phyloP scores from a whole-genome alignment of 352 stramenopile genomes.

The Phytopythium vexans region DNA sequence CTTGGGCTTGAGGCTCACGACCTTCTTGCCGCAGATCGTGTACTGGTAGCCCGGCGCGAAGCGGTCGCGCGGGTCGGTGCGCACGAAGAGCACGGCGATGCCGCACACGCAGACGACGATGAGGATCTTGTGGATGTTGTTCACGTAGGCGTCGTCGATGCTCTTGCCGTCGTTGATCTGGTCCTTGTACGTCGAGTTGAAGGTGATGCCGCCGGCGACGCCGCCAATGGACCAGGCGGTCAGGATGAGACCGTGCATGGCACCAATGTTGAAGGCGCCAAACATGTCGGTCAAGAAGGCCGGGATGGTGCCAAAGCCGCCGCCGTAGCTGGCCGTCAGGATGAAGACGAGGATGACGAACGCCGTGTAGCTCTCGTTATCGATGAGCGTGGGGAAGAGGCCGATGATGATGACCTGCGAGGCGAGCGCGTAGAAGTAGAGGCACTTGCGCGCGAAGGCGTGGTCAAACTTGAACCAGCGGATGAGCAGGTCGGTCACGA shows the following conservation, averaged over 20 bases:
- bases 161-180: conserved; percentile 28
- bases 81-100: conserved; percentile 55
- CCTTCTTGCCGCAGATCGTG: conserved; percentile 46
- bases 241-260: conserved; percentile 72
- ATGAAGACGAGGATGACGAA: conserved; percentile 68
- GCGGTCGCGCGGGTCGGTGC: conserved; percentile 55
- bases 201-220: conserved; percentile 65
- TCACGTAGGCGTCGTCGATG: conserved; percentile 52
- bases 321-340: conserved; percentile 65
- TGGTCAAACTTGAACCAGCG: conserved; percentile 38
- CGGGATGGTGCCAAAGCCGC: conserved; percentile 68
- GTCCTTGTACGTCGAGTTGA: conserved; percentile 55
- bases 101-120: conserved; percentile 53
- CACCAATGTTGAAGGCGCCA: conserved; percentile 77
- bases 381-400: conserved; percentile 60
- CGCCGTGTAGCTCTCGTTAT: conserved; percentile 44
- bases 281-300: conserved; percentile 82
- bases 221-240: conserved; percentile 77
- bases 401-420: conserved; percentile 61
- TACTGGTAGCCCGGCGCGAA: conserved; percentile 71
- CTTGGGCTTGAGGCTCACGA: conserved; percentile 58
- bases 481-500: conserved; percentile 38
- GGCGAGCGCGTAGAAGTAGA: conserved; percentile 57
- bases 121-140: conserved; percentile 66
- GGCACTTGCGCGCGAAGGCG: conserved; percentile 39